A percentile compares a stretch with the other conserved stretches of the same genome.
Conservation (phyloP, 345 rosid genomes). For the Hibiscus trionum region DNA sequence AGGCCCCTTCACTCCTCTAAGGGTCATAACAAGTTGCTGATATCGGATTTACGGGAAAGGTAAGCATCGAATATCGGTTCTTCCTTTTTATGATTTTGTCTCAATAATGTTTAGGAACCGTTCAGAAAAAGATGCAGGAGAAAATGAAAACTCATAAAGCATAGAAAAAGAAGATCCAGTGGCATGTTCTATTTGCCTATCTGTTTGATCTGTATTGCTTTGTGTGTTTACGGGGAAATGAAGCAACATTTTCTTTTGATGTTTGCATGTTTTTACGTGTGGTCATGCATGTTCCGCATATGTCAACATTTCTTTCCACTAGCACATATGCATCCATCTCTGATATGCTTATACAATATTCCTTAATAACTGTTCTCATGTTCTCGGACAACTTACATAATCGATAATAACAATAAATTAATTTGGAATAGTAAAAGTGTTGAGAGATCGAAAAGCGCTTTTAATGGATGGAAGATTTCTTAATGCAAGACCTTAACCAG, state of each 20-base stretch:
- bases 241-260: constrained; percentile 2
- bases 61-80: constrained; percentile 6
- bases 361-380: not conserved
- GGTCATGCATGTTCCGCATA: constrained; percentile 10
- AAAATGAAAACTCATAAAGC: constrained; percentile 4
- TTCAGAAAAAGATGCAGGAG: not conserved
- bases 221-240: not conserved
- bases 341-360: constrained; percentile 4
- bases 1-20: constrained; percentile 20
- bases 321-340: not conserved
- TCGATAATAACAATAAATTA: not conserved
- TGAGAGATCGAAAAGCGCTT: not conserved
- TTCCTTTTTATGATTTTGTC: not conserved
- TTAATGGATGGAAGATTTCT: not conserved
- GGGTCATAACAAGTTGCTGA: constrained; percentile 9
- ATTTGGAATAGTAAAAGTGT: constrained; percentile 4
- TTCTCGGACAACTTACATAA: not conserved
- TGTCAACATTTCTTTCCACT: not conserved
- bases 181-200: constrained; percentile 21
- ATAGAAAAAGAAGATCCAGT: constrained; percentile 21
- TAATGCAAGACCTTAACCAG: not conserved
- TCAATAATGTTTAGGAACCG: not conserved
- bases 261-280: constrained; percentile 26
- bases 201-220: not conserved
- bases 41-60: constrained; percentile 7